Evolutionary conservation across 2,329 filamentous ascomycete genomes (phyloP), one percentile per base, ranked within the genome.

Genomic region (Fonsecaea nubica): DNA sequence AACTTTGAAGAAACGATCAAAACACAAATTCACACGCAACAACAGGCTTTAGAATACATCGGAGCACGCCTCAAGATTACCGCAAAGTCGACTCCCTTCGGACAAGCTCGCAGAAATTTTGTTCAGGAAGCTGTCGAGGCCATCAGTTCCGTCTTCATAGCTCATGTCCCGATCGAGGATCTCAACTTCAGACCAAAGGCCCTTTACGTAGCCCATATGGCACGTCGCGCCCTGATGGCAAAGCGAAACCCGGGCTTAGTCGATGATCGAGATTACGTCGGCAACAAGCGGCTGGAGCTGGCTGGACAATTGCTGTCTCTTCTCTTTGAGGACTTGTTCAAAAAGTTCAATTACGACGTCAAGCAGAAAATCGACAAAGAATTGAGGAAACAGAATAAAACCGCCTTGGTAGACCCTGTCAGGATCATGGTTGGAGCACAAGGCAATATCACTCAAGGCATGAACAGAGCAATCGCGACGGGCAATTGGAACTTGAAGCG

Each of bases 401-500:
- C 92, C 0, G 89, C 93, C 63, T 89, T 93, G 35, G 93, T 97
- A 63, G 94, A 99, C 76, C 93, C 94, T 3, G 89, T 90, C 69
- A 87, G 90, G 45, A 90, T 96, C 74, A 90, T 99, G 73, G 90
- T 89, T 72, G 90, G 92, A 55, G 91, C 95, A 72, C 91, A 92
- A 62, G 91, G 91, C 72, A 89, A 90, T 74, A 98, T 99, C 72
- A 96, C 93, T 0, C 86, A 91, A 72, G 95, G 95, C 12, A 92
- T 99, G 85, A 96, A 97, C 77, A 89, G 96, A 68, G 94, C 95
- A 7, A 97, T 99, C 66, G 93, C 96, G 62, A 98, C 95, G 0
- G 95, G 95, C 21, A 99, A 99, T 76, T 99, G 95, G 95, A 97
- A 87, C 69, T 85, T 99, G 72, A 97, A 97, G 80, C 92, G 96